Conservation (phyloP, 768 basidiomycete species). For the Gloeopeniophorella convolvens region DNA sequence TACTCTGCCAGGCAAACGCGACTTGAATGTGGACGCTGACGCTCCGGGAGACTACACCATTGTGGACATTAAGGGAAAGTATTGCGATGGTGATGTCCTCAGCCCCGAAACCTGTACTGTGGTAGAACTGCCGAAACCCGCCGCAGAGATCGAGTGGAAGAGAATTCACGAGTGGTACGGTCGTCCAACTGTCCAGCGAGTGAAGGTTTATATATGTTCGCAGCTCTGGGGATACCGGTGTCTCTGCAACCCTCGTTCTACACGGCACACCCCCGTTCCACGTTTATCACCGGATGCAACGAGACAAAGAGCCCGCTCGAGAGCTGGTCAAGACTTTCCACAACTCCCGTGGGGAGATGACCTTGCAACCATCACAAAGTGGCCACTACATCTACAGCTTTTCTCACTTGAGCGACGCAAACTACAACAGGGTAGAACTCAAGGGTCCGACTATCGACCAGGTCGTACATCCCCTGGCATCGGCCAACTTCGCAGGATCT, state of each 20-base stretch:
- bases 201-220: background rate
- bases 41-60: slow-evolving; percentile 78
- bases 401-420: slow-evolving; percentile 68
- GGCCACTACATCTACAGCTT: slow-evolving; percentile 87
- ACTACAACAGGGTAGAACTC: slow-evolving; percentile 74
- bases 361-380: slow-evolving; percentile 80
- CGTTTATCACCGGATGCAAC: slow-evolving; percentile 70
- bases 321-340: slow-evolving; percentile 56
- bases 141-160: slow-evolving; percentile 83
- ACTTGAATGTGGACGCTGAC: slow-evolving; percentile 43
- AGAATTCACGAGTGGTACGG: slow-evolving; percentile 85
- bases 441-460: slow-evolving; percentile 77
- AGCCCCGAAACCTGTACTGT: slow-evolving; percentile 79
- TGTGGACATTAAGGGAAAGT: slow-evolving; percentile 62
- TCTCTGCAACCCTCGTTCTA: slow-evolving; percentile 78
- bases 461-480: slow-evolving; percentile 83
- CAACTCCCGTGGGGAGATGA: slow-evolving; percentile 72
- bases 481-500: slow-evolving; percentile 55
- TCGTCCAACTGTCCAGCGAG: background rate
- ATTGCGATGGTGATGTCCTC: slow-evolving; percentile 77
- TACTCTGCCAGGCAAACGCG: slow-evolving; percentile 38
- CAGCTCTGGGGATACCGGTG: slow-evolving; percentile 88
- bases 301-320: slow-evolving; percentile 56
- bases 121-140: slow-evolving; percentile 66
- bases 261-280: slow-evolving; percentile 88